Conservation (phyloP, 164 flowering plant species). For the Sextonia rubra region DNA sequence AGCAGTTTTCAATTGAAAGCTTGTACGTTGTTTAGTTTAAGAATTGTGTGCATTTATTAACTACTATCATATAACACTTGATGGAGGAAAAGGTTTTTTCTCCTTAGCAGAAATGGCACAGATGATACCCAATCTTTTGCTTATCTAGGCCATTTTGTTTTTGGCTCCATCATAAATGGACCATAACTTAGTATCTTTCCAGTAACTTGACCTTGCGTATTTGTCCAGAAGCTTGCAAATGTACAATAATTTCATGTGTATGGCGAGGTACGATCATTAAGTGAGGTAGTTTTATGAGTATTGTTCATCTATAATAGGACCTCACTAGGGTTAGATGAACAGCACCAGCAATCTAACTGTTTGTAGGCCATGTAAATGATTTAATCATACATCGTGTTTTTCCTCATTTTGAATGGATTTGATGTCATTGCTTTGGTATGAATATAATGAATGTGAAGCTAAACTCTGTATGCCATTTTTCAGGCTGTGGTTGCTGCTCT, state of each 20-base stretch:
- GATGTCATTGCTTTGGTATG: not conserved
- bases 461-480: conserved; percentile 13
- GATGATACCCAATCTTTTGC: not conserved
- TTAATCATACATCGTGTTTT: too few species aligned
- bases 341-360: not conserved
- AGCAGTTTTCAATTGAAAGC: conserved; percentile 6
- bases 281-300: too few species aligned
- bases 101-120: not conserved
- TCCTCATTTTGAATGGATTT: not conserved
- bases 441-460: not conserved
- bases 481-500: conserved; percentile 93
- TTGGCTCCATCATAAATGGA: not conserved
- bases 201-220: not conserved
- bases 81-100: not conserved
- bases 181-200: not conserved
- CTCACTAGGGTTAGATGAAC: not conserved
- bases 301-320: not conserved
- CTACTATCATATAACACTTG: not conserved
- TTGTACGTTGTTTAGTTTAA: conserved; percentile 1
- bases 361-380: not conserved
- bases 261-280: too few species aligned
- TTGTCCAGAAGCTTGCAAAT: not conserved
- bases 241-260: not conserved
- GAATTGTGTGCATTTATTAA: not conserved
- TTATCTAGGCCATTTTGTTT: not conserved